Percentiles rank a stretch among this genome's conserved stretches.
Evolutionary conservation across 2,329 filamentous ascomycete genomes (phyloP).

Genomic region (Cercospora sp.): DNA sequence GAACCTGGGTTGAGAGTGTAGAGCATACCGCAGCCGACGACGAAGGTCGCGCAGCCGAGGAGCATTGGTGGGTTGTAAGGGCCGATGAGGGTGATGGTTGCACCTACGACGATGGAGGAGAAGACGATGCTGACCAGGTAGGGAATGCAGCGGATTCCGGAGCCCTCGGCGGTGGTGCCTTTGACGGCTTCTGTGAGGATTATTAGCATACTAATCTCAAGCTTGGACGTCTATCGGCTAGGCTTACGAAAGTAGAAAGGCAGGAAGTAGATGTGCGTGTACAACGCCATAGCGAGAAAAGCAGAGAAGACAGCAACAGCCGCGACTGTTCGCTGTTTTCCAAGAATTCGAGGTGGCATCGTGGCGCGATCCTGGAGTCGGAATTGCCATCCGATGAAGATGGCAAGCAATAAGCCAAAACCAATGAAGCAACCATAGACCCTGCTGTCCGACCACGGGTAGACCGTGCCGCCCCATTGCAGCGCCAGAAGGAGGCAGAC

Average conservation of each 20-base stretch:
- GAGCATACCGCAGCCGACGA: conserved; percentile 32
- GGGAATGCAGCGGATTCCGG: conserved; percentile 31
- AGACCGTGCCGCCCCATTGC: conserved; percentile 49
- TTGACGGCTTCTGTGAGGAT: conserved; percentile 34
- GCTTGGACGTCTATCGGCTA: too few relatives aligned
- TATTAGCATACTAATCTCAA: too few relatives aligned
- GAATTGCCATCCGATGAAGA: conserved; percentile 38
- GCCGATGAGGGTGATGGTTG: conserved; percentile 25
- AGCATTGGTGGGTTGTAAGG: conserved; percentile 30
- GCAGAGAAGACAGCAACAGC: conserved; percentile 39
- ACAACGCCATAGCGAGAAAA: conserved; percentile 42
- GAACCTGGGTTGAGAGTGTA: conserved; percentile 43
- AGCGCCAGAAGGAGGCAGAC: conserved; percentile 46
- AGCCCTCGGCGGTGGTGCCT: conserved; percentile 26
- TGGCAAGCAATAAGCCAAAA: conserved; percentile 41
- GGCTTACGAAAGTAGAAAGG: conserved; percentile 26
- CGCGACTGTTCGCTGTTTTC: conserved; percentile 37
- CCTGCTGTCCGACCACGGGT: conserved; percentile 37
- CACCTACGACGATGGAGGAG: conserved; percentile 29
- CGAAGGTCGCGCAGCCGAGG: conserved; percentile 22
- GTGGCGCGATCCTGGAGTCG: conserved; percentile 28
- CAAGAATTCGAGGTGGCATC: conserved; percentile 30
- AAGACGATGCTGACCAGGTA: conserved; percentile 21
- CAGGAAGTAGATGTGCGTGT: conserved; percentile 37
- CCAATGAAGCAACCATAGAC: conserved; percentile 34